A percentile compares a stretch with the other conserved stretches of the same genome.
Conservation (phyloP, 768 basidiomycete species). For the Pilatotrama ljubarskyi region DNA sequence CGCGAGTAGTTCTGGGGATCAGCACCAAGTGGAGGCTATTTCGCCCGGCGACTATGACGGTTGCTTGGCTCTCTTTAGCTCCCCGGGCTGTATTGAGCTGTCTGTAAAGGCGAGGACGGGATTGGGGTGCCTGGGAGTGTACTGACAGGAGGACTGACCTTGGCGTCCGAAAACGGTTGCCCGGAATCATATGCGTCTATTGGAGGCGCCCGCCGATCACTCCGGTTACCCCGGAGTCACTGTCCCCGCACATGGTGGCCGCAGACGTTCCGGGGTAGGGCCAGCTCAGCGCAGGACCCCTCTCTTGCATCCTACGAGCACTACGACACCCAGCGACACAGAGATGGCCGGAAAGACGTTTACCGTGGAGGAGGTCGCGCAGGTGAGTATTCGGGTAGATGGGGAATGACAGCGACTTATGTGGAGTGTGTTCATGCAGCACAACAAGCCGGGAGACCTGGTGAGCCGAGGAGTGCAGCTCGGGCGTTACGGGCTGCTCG, state of each 20-base stretch:
- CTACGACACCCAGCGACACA: background rate
- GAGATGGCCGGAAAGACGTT: slow-evolving; percentile 21
- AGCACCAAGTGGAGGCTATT: too few species aligned
- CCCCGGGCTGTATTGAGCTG: background rate
- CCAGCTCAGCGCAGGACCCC: background rate
- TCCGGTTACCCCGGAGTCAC: slow-evolving; percentile 9
- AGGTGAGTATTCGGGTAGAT: slow-evolving; percentile 13
- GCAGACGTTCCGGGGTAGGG: background rate
- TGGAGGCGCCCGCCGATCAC: slow-evolving; percentile 4
- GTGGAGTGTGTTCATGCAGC: slow-evolving; percentile 47
- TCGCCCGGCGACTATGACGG: background rate
- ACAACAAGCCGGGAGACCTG: slow-evolving; percentile 83
- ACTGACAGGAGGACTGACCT: background rate
- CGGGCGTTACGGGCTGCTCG: background rate
- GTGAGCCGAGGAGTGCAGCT: slow-evolving; percentile 38
- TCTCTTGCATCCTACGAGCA: background rate
- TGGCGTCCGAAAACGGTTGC: background rate
- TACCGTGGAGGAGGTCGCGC: slow-evolving; percentile 25
- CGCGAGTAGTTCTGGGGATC: too few species aligned
- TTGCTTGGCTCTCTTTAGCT: background rate
- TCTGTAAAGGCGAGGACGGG: background rate
- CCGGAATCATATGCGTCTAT: slow-evolving; percentile 6
- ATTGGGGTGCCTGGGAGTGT: background rate
- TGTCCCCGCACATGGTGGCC: background rate
- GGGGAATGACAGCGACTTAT: background rate